Percentiles rank a stretch among this genome's conserved stretches.
Conservation (phyloP, 2,329 filamentous ascomycete genomes). For the Moelleriella libera region DNA sequence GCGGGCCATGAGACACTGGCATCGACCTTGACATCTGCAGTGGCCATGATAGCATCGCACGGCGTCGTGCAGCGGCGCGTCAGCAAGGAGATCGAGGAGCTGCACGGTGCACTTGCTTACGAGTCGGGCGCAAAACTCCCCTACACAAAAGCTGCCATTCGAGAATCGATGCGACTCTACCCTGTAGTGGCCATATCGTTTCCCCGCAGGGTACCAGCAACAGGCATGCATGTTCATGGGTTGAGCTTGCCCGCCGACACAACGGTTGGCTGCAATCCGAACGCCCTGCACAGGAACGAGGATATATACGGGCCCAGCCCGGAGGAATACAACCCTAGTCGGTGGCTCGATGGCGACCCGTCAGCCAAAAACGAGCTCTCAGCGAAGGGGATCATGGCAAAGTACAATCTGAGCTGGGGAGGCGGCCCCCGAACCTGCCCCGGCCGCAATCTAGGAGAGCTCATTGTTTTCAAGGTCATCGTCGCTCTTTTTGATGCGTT, state of each 20-base stretch:
- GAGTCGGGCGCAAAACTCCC: constrained; percentile 1
- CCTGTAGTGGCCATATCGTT: constrained; percentile 39
- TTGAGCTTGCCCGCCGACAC: constrained; percentile 27
- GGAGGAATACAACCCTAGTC: constrained; percentile 26
- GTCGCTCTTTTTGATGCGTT: constrained; percentile 28
- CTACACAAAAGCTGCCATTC: constrained; percentile 26
- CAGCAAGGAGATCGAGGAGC: constrained; percentile 16
- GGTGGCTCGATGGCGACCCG: constrained; percentile 27
- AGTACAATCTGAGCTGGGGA: constrained; percentile 35
- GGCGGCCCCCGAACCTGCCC: constrained; percentile 36
- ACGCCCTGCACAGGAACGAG: constrained; percentile 32
- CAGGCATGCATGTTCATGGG: constrained; percentile 23
- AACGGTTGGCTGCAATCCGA: constrained; percentile 35
- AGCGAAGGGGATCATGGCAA: constrained; percentile 25
- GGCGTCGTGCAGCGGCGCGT: constrained; percentile 16
- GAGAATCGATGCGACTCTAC: constrained; percentile 34
- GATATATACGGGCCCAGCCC: constrained; percentile 34
- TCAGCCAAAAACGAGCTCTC: constrained; percentile 4
- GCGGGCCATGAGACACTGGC: constrained; percentile 41
- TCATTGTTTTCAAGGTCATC: constrained; percentile 31
- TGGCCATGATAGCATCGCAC: constrained; percentile 31
- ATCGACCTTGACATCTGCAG: constrained; percentile 32
- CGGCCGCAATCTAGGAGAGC: constrained; percentile 33
- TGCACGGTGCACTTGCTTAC: constrained; percentile 4
- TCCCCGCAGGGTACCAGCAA: constrained; percentile 26